A percentile compares a stretch with the other conserved stretches of the same genome.
Conservation (phyloP, 75 land plant species). For the Picea sitchensis region DNA sequence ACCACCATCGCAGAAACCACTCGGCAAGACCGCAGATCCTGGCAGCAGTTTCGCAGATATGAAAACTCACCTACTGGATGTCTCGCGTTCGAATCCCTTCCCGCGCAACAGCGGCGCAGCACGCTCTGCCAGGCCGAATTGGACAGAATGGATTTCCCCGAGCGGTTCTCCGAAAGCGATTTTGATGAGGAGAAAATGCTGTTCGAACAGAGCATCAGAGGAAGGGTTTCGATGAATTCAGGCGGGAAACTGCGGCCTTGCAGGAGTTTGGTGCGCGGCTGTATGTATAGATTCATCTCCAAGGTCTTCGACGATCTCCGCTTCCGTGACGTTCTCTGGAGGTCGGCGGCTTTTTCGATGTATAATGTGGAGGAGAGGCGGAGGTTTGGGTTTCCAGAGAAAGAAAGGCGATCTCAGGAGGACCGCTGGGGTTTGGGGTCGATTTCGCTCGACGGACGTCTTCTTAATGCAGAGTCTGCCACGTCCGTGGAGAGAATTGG, state of each 20-base stretch:
- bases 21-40: background rate
- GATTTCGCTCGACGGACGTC: conserved; percentile 63
- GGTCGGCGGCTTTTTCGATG: conserved; percentile 3
- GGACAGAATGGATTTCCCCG: background rate
- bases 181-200: conserved; percentile 1
- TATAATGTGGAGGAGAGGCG: background rate
- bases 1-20: background rate
- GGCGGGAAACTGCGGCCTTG: background rate
- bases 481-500: conserved; percentile 22
- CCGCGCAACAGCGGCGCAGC: background rate
- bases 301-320: background rate
- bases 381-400: background rate
- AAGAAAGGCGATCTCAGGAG: background rate
- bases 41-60: too few relatives aligned
- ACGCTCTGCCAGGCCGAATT: conserved; percentile 2
- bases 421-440: conserved; percentile 16
- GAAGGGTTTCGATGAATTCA: background rate
- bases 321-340: background rate
- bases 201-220: background rate
- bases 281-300: background rate
- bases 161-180: background rate
- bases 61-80: too few relatives aligned
- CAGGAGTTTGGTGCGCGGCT: background rate
- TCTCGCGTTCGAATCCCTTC: too few relatives aligned
- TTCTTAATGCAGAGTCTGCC: conserved; percentile 58